Base-by-base conservation (phyloP, 2,329 filamentous ascomycete genomes). In the Harringtonia aguacate region DNA sequence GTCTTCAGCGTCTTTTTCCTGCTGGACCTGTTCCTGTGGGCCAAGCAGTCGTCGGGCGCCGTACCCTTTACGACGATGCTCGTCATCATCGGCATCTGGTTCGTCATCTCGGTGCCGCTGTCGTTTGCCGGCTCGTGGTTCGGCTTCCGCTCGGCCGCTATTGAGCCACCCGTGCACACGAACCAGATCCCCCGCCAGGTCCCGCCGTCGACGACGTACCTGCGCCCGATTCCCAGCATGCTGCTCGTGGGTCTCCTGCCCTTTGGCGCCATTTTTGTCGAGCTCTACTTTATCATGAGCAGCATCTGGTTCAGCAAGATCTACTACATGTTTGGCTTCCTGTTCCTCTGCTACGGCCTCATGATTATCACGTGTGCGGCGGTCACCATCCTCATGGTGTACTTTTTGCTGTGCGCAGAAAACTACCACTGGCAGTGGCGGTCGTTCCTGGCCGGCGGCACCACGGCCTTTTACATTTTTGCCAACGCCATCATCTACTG, bases 361-460 rank as follows among this genome's bases (percentile, higher is more conserved):
- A 95, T 98, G 88, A 87, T 97, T 55, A 84, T 95, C 55, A 97
- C 92, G 1, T 88, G 84, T 47, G 90, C 90, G 0, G 83, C 89
- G 1, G 90, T 94, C 34, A 97, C 92, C 1, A 81, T 97, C 9
- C 70, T 98, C 17, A 82, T 97, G 74, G 86, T 95, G 0, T 98
- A 98, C 66, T 97, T 97, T 70, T 62, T 98, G 54, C 79, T 98
- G 14, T 97, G 90, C 59, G 81, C 86, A 1, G 92, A 98, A 67
- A 92, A 98, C 65, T 98, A 98, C 66, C 85, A 95, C 62, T 98
- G 92, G 92, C 92, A 97, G 56, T 98, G 92, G 92, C 79, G 92
- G 42, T 82, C 88, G 7, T 98, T 98, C 68, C 75, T 87, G 47
- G 90, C 87, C 3, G 88, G 88, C 1, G 92, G 92, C 46, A 90